Base-by-base conservation (phyloP, 2,329 filamentous ascomycete species). In the Pseudogymnoascus pannorum region DNA sequence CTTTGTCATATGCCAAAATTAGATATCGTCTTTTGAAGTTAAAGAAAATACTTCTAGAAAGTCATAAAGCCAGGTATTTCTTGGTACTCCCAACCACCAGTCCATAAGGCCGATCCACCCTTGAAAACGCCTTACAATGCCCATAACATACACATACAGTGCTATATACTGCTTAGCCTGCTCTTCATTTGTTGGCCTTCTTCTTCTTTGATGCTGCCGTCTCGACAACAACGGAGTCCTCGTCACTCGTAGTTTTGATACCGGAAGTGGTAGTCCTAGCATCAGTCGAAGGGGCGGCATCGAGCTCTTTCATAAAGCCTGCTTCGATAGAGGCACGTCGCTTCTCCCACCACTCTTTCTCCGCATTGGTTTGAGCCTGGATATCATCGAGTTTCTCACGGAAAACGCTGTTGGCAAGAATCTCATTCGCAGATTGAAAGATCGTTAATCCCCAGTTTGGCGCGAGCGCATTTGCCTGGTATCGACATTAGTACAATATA, bases 361-460 rank as follows among this genome's bases (percentile, higher is more conserved):
- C 94, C 40, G 85, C 78, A 8, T 83, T 80, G 1, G 86, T 79
- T 70, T 90, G 87, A 26, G 79, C 77, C 69, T 92, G 86, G 62
- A 96, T 85, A 65, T 92, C 88, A 54, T 87, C 83, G 18, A 96
- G 81, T 58, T 87, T 84, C 66, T 87, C 81, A 67, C 91, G 89
- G 70, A 96, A 82, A 54, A 86, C 77, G 42, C 84, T 83, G 77
- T 97, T 97, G 71, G 91, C 88, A 63, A 89, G 86, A 76, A 99
- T 97, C 76, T 99, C 94, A 75, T 96, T 96, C 61, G 94, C 94
- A 51, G 90, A 92, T 75, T 99, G 94, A 83, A 99, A 99, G 74
- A 99, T 97, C 61, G 84, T 86, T 72, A 94, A 87, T 64, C 94
- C 94, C 94, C 94, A 99, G 74, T 88, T 87, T 57, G 90, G 87